A percentile compares a stretch with the other conserved stretches of the same genome.
These are phyloP conservation scores for Monosporascus sp. DNA, from an alignment of 2,329 filamentous ascomycete genomes.

Conservation along the genomic window DNA sequence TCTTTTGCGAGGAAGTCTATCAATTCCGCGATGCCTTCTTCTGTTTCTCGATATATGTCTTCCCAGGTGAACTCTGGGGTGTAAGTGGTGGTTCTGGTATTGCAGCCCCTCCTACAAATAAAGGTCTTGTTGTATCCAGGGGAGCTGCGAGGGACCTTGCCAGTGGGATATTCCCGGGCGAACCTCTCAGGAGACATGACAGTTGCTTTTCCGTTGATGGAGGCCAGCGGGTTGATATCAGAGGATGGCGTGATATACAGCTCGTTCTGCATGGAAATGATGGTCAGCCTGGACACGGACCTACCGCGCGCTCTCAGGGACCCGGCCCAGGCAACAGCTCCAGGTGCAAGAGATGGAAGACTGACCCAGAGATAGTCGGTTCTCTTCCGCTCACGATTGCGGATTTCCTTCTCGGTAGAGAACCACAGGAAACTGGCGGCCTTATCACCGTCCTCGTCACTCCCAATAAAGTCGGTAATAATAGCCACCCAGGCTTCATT, in stretches of 20 bases:
- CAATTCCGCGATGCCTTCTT: constrained; percentile 59
- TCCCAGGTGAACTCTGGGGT: constrained; percentile 93
- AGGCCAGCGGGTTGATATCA: constrained; percentile 79
- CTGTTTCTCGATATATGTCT: constrained; percentile 64
- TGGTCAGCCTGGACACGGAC: constrained; percentile 4
- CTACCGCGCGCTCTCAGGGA: not conserved
- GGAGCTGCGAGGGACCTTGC: constrained; percentile 66
- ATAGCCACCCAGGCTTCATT: constrained; percentile 92
- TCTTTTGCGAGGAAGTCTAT: constrained; percentile 62
- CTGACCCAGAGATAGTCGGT: constrained; percentile 67
- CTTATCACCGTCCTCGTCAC: constrained; percentile 69
- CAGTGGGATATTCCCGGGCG: constrained; percentile 63
- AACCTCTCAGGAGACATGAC: constrained; percentile 72
- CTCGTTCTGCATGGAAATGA: constrained; percentile 58
- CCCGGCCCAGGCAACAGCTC: too few relatives aligned
- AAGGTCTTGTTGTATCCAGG: constrained; percentile 81
- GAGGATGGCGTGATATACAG: constrained; percentile 85
- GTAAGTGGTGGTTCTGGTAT: constrained; percentile 82
- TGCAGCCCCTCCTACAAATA: constrained; percentile 83
- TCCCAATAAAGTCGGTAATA: constrained; percentile 74
- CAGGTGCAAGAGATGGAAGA: not conserved
- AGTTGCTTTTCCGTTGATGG: constrained; percentile 83
- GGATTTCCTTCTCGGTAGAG: constrained; percentile 82
- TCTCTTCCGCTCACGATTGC: constrained; percentile 76
- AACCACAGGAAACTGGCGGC: constrained; percentile 95